Evolutionary conservation across 202 grass and related monocot genomes (phyloP), one percentile per base, ranked within the genome.

Genomic region (Tripidium arundinaceum): DNA sequence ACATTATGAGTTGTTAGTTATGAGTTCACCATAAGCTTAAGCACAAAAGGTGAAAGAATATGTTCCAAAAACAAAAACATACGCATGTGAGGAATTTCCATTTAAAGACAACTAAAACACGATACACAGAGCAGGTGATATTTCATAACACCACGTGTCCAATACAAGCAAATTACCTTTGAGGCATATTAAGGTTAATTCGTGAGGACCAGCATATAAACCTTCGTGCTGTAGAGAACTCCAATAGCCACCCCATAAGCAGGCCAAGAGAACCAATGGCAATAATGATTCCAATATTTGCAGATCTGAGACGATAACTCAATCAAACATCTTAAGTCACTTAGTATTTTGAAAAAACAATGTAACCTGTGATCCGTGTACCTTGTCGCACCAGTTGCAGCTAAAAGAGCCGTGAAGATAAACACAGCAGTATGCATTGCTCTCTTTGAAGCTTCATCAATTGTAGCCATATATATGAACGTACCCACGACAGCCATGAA

Each of bases 401-500:
- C 96, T 83, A 95, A 90, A 74, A 98, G 73, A 79, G 96, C 96
- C 47, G 92, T 98, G 36, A 98, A 80, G 84, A 98, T 98, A 80
- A 92, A 98, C 54, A 93, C 88, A 74, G 55, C 85, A 33, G 96
- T 89, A 83, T 98, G 92, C 49, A 98, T 95, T 68, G 90, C 92
- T 70, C 96, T 77, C 72, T 98, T 98, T 57, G 92, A 95, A 65
- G 90, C 68, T 87, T 95, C 96, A 25, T 91, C 83, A 64, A 98
- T 95, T 79, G 96, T 93, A 70, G 96, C 90, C 96, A 98, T 98
- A 79, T 86, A 95, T 89, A 98, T 87, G 70, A 98, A 98, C 13
- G 92, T 98, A 80, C 96, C 89, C 46, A 91, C 74, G 21, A 98
- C 96, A 86, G 96, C 96, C 96, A 98, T 98, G 75, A 98, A 98